These are phyloP conservation scores for Neofusicoccum kwambonambiense DNA, from an alignment of 2,329 filamentous ascomycete species.

Conservation along the genomic window DNA sequence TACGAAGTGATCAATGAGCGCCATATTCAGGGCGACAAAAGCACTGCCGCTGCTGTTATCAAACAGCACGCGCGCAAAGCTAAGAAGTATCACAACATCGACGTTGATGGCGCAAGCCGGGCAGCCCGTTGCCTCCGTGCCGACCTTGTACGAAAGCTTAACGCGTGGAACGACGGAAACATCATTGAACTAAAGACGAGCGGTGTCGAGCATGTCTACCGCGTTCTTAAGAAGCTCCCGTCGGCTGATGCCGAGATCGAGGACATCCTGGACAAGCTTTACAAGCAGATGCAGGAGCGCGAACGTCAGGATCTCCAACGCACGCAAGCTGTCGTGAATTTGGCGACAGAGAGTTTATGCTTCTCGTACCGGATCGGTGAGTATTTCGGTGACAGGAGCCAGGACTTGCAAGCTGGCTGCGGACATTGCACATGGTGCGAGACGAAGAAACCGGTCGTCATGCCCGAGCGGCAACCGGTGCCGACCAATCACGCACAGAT, in stretches of 20 bases:
- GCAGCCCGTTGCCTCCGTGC: conserved; percentile 39
- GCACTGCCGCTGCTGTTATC: conserved; percentile 48
- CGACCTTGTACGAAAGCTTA: conserved; percentile 56
- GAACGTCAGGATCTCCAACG: conserved; percentile 56
- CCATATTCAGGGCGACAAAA: conserved; percentile 38
- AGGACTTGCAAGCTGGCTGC: conserved; percentile 46
- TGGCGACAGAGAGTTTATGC: conserved; percentile 54
- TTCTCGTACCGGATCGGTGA: conserved; percentile 53
- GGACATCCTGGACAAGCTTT: conserved; percentile 48
- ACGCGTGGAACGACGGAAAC: conserved; percentile 52
- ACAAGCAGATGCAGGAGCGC: conserved; percentile 50
- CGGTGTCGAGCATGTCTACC: conserved; percentile 56
- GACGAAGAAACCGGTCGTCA: conserved; percentile 31
- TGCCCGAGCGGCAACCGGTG: conserved; percentile 42
- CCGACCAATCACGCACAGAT: conserved; percentile 44
- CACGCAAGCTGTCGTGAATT: conserved; percentile 50
- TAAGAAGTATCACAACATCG: conserved; percentile 47
- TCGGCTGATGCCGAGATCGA: conserved; percentile 42
- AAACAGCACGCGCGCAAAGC: conserved; percentile 41
- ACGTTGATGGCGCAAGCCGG: conserved; percentile 45
- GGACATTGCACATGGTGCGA: conserved; percentile 56
- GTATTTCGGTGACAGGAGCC: conserved; percentile 58
- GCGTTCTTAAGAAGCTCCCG: conserved; percentile 51
- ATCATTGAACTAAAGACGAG: conserved; percentile 52
- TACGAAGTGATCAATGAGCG: conserved; percentile 42